Base-by-base conservation (phyloP, 768 basidiomycete genomes). In the Collybia nuda region DNA sequence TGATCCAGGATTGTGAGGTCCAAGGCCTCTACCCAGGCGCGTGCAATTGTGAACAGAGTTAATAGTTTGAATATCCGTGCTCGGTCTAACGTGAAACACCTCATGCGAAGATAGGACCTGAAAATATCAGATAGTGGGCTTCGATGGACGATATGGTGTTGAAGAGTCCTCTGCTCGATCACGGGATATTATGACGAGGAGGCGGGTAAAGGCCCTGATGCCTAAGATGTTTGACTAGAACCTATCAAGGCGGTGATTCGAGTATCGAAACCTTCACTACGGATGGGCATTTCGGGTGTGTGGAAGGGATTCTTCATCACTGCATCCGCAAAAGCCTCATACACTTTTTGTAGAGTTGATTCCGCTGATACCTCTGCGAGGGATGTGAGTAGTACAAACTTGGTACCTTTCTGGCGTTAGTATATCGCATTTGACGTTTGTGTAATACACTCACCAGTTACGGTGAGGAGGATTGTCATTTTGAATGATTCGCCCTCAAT, bases 301-400 rank as follows among this genome's bases (percentile, higher is more conserved):
- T 98, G 93, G 69, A 99, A 99, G 0, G 97, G 97, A 63, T 98
- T 98, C 76, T 98, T 98, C 92, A 98, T 96, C 48, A 94, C 94
- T 1, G 90, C 85, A 63, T 98, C 97, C 0, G 95, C 80, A 66
- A 98, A 99, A 17, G 81, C 83, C 66, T 98, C 93, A 68, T 98
- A 98, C 41, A 93, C 85, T 65, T 85, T 90, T 60, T 88, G 86
- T 36, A 99, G 73, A 18, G 88, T 74, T 2, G 79, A 60, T 44
- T 81, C 92, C 28, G 89, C 83, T 1, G 80, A 80, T 6, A 81
- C 72, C 58, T 93, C 90, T 1, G 82, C 75, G 35, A 91, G 69
- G 1, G 94, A 93, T 15, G 93, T 93, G 39, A 97, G 70, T 4
- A 98, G 76, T 3, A 99, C 93, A 58, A 98, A 97, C 70, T 98